Evolutionary conservation across 1,139 yeast species (phyloP).

Genomic region (Petasospora fabianii): DNA sequence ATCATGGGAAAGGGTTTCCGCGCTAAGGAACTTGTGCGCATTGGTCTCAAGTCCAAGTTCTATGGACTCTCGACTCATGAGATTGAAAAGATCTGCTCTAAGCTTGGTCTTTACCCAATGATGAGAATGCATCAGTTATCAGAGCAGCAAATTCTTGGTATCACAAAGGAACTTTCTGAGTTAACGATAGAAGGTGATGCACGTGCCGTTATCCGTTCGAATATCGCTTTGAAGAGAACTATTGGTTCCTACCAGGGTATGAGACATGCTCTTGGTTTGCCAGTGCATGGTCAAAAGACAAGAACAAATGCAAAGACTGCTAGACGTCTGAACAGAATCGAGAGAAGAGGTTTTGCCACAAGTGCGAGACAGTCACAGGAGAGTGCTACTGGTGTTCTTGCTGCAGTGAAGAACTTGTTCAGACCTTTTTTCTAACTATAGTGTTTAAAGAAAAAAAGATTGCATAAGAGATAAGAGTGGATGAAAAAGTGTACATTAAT

Average conservation of each 20-base stretch:
- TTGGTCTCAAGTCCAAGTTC: slow-evolving; percentile 75
- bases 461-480: too few species aligned
- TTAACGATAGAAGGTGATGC: slow-evolving; percentile 85
- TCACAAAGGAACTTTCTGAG: slow-evolving; percentile 82
- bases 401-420: slow-evolving; percentile 21
- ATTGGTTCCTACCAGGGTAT: slow-evolving; percentile 87
- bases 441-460: neutral
- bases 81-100: slow-evolving; percentile 80
- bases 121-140: slow-evolving; percentile 92
- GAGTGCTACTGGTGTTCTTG: slow-evolving; percentile 16
- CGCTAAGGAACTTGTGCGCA: slow-evolving; percentile 42
- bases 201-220: slow-evolving; percentile 70
- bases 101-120: slow-evolving; percentile 84
- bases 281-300: slow-evolving; percentile 93
- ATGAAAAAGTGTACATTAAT: too few species aligned
- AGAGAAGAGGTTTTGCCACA: slow-evolving; percentile 49
- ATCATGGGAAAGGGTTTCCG: slow-evolving; percentile 72
- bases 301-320: slow-evolving; percentile 91
- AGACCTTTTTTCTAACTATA: slow-evolving; percentile 19
- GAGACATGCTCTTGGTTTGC: slow-evolving; percentile 84
- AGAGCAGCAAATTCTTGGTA: slow-evolving; percentile 81
- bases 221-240: slow-evolving; percentile 74
- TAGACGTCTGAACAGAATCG: slow-evolving; percentile 72
- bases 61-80: slow-evolving; percentile 80
- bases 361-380: slow-evolving; percentile 2